These are phyloP conservation scores for Ophiocordyceps camponoti-saundersi DNA, from an alignment of 2,329 filamentous ascomycete species.

Conservation along the genomic window DNA sequence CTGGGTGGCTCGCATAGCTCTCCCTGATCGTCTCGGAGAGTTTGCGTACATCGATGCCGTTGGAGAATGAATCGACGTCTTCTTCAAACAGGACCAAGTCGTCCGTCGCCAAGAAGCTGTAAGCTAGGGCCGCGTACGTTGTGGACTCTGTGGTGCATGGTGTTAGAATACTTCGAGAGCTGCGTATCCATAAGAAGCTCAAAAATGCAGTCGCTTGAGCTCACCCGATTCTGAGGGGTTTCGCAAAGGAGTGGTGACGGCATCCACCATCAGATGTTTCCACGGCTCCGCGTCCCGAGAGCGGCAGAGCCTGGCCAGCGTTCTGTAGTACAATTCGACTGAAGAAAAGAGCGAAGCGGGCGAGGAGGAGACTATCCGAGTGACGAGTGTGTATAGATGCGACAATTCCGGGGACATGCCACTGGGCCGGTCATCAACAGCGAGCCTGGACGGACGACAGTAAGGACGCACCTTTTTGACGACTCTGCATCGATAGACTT, in stretches of 20 bases:
- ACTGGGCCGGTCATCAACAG: not conserved
- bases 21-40: conserved; percentile 25
- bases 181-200: not conserved
- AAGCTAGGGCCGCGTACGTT: conserved; percentile 19
- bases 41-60: conserved; percentile 18
- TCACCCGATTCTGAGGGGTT: conserved; percentile 6
- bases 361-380: conserved; percentile 9
- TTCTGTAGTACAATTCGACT: conserved; percentile 20
- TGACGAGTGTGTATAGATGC: conserved; percentile 18
- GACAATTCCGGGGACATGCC: conserved; percentile 4
- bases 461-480: conserved; percentile 9
- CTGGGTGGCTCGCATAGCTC: conserved; percentile 12
- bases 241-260: conserved; percentile 13
- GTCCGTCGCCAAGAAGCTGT: conserved; percentile 19
- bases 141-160: not conserved
- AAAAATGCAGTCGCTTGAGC: not conserved
- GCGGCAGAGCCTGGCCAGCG: conserved; percentile 20
- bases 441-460: not conserved
- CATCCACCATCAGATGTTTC: conserved; percentile 9
- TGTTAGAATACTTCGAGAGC: not conserved
- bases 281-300: conserved; percentile 6
- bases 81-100: conserved; percentile 23
- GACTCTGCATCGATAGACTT: conserved; percentile 11
- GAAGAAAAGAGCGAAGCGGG: conserved; percentile 9
- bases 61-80: conserved; percentile 18